phyloP scores from a whole-genome alignment of 2,329 filamentous ascomycete genomes.

The Fragosphaeria purpurea region DNA sequence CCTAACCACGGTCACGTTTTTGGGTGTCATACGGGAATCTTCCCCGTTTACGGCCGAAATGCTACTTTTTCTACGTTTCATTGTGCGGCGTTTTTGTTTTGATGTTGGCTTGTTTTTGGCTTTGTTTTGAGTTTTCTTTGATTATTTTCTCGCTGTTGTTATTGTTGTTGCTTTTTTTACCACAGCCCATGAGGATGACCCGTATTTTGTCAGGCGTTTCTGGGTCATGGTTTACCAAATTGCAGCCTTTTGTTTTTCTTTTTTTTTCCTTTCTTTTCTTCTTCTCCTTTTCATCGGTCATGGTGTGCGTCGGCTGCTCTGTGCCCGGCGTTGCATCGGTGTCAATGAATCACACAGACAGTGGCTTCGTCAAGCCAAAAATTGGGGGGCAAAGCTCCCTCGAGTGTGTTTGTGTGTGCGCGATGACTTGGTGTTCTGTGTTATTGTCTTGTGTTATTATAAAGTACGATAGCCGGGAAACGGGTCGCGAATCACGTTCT shows the following conservation, averaged over 20 bases:
- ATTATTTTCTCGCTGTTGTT: neutral
- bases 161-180: neutral
- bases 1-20: too few species aligned
- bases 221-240: slow-evolving; percentile 2
- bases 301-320: neutral
- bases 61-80: neutral
- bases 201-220: neutral
- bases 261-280: neutral
- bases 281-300: neutral
- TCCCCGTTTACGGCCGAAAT: too few species aligned
- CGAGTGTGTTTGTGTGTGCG: too few species aligned
- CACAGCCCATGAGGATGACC: neutral
- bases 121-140: neutral
- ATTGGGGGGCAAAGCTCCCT: too few species aligned
- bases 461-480: too few species aligned
- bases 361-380: too few species aligned
- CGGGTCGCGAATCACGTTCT: too few species aligned
- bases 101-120: neutral
- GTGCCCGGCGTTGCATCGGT: too few species aligned
- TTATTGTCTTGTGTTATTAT: too few species aligned
- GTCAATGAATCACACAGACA: too few species aligned
- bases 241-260: neutral
- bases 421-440: too few species aligned
- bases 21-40: too few species aligned
- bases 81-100: slow-evolving; percentile 4